Evolutionary conservation across 148 eudicot genomes (phyloP).

Genomic region (Fallopia convolvulus): DNA sequence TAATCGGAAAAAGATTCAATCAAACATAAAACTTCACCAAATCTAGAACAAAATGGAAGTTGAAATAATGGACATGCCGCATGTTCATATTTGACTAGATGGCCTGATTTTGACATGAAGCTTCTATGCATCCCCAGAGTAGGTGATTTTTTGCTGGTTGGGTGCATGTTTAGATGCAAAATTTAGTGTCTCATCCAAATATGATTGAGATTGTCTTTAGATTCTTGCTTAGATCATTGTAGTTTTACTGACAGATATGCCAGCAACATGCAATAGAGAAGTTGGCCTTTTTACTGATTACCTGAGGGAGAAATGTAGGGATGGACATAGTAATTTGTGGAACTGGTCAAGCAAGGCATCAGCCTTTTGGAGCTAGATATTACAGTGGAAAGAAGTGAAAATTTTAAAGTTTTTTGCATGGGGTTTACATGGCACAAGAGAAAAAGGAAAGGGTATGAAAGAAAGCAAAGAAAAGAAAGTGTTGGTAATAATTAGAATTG

Average conservation of each 20-base stretch:
- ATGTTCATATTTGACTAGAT: neutral
- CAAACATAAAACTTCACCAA: neutral
- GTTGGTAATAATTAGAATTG: constrained; percentile 43
- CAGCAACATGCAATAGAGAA: neutral
- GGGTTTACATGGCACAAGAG: constrained; percentile 26
- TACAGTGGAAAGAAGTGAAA: constrained; percentile 11
- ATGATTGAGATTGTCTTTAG: neutral
- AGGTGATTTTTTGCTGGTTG: neutral
- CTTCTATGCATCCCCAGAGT: neutral
- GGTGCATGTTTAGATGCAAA: neutral
- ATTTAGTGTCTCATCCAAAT: neutral
- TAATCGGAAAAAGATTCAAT: neutral
- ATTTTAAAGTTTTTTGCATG: constrained; percentile 14
- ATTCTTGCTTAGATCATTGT: neutral
- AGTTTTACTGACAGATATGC: neutral
- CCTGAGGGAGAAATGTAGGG: neutral
- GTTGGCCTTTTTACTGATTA: neutral
- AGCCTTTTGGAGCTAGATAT: constrained; percentile 1
- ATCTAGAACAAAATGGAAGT: neutral
- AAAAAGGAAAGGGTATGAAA: constrained; percentile 17
- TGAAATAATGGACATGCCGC: neutral
- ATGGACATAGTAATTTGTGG: constrained; percentile 8
- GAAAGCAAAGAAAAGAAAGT: constrained; percentile 30
- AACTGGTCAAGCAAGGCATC: constrained; percentile 17
- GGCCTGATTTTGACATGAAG: neutral